Percentiles rank a stretch among this genome's conserved stretches.
These are phyloP conservation scores for Rhizopus sp. DNA, from an alignment of 371 early-diverging fungal genomes.

Conservation along the genomic window DNA sequence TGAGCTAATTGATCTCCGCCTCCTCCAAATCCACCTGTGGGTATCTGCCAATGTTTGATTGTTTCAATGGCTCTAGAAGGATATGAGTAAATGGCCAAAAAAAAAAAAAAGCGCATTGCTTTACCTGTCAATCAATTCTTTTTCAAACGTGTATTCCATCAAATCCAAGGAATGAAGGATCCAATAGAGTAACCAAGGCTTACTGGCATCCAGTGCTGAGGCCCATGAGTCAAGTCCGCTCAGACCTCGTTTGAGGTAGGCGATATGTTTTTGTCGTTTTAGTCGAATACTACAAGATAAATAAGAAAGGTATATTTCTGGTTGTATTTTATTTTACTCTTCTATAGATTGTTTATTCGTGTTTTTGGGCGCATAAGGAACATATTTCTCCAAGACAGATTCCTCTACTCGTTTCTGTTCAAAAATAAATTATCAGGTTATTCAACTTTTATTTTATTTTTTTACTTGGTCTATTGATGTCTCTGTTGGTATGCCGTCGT, in stretches of 20 bases:
- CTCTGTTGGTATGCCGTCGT: slow-evolving; percentile 53
- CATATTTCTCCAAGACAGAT: slow-evolving; percentile 32
- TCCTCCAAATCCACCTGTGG: slow-evolving; percentile 87
- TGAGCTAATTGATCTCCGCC: slow-evolving; percentile 82
- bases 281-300: slow-evolving; percentile 45
- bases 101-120: neutral
- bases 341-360: slow-evolving; percentile 21
- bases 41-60: slow-evolving; percentile 66
- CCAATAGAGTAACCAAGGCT: slow-evolving; percentile 95
- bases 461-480: slow-evolving; percentile 59
- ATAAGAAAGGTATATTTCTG: neutral
- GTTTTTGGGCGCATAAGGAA: slow-evolving; percentile 39
- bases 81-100: neutral
- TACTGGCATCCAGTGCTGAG: slow-evolving; percentile 81
- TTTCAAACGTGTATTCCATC: slow-evolving; percentile 56
- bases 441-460: neutral
- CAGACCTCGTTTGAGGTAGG: slow-evolving; percentile 57
- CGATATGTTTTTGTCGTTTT: slow-evolving; percentile 54
- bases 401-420: slow-evolving; percentile 40
- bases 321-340: slow-evolving; percentile 17
- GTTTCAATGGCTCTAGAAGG: slow-evolving; percentile 61
- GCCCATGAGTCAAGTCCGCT: slow-evolving; percentile 61
- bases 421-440: neutral
- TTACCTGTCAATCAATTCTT: slow-evolving; percentile 48
- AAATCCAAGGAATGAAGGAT: slow-evolving; percentile 82